A percentile compares a stretch with the other conserved stretches of the same genome.
These are phyloP conservation scores for Myxozyma melibiosi DNA, from an alignment of 805 yeast genomes.

Conservation along the genomic window DNA sequence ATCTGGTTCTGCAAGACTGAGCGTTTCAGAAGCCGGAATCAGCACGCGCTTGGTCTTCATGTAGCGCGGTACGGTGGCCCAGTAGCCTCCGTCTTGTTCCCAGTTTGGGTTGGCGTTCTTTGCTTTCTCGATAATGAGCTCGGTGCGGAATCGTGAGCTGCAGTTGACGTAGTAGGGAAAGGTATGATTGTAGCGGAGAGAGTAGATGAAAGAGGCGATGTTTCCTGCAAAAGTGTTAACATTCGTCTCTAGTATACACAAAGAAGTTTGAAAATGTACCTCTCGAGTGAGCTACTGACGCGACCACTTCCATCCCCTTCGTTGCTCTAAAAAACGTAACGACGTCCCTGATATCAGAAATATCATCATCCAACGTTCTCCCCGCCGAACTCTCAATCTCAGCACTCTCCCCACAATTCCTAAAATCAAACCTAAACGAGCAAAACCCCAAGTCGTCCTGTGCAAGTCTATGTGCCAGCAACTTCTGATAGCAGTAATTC, in stretches of 20 bases:
- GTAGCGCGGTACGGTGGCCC: slow-evolving; percentile 50
- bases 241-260: neutral
- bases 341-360: slow-evolving; percentile 63
- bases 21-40: slow-evolving; percentile 55
- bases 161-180: slow-evolving; percentile 73
- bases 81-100: slow-evolving; percentile 48
- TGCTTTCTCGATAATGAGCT: slow-evolving; percentile 50
- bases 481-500: slow-evolving; percentile 71
- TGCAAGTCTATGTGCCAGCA: slow-evolving; percentile 63
- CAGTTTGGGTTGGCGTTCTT: slow-evolving; percentile 43
- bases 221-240: slow-evolving; percentile 37
- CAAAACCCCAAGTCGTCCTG: slow-evolving; percentile 54
- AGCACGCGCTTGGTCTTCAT: slow-evolving; percentile 51
- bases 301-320: slow-evolving; percentile 50
- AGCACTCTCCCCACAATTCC: slow-evolving; percentile 81
- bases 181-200: slow-evolving; percentile 47
- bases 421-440: slow-evolving; percentile 77
- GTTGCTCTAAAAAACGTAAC: slow-evolving; percentile 41
- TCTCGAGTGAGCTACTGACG: slow-evolving; percentile 77
- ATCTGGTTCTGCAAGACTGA: slow-evolving; percentile 54
- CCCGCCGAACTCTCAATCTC: slow-evolving; percentile 44
- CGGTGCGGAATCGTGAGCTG: slow-evolving; percentile 67
- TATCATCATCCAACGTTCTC: slow-evolving; percentile 63
- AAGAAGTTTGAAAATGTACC: slow-evolving; percentile 47
- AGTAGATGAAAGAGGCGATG: slow-evolving; percentile 75